Evolutionary conservation across 345 rosid species (phyloP).

Genomic region (Citrus medica): DNA sequence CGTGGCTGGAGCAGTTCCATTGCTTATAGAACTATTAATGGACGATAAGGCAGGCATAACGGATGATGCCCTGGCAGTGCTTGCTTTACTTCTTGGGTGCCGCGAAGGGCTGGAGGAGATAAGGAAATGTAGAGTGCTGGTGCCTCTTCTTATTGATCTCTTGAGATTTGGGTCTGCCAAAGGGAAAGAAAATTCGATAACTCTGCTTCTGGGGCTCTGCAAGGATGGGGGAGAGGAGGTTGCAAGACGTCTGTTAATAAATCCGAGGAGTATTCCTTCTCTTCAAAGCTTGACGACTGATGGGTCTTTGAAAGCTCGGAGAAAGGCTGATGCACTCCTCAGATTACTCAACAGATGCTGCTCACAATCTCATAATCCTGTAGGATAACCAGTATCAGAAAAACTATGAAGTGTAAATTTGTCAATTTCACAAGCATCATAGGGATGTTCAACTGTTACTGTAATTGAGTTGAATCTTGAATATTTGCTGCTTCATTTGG

Average conservation of each 20-base stretch:
- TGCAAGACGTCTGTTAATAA: constrained; percentile 40
- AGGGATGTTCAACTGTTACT: constrained; percentile 2
- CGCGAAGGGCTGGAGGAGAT: constrained; percentile 48
- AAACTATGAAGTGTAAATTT: constrained; percentile 22
- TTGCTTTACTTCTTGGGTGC: constrained; percentile 45
- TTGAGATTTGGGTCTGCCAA: constrained; percentile 59
- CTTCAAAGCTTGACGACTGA: constrained; percentile 54
- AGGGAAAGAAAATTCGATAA: constrained; percentile 61
- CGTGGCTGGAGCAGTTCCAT: constrained; percentile 43
- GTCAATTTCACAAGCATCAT: constrained; percentile 9
- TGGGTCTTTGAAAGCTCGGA: constrained; percentile 58
- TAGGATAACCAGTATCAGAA: constrained; percentile 16
- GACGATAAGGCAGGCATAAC: constrained; percentile 69
- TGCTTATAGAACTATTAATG: constrained; percentile 54
- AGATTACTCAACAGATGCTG: constrained; percentile 61
- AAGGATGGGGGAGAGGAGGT: constrained; percentile 64
- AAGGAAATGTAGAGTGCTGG: constrained; percentile 40
- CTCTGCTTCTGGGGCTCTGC: constrained; percentile 57
- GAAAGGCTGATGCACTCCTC: constrained; percentile 63
- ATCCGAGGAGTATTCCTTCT: constrained; percentile 67
- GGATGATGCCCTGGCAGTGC: constrained; percentile 53
- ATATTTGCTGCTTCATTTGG: neutral
- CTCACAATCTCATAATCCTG: constrained; percentile 44
- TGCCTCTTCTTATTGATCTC: constrained; percentile 61
- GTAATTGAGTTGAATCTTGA: constrained; percentile 1